A percentile compares a stretch with the other conserved stretches of the same genome.
These are phyloP conservation scores for Cutaneotrichosporon cutaneum DNA, from an alignment of 1,284 basidiomycete species.

Conservation along the genomic window DNA sequence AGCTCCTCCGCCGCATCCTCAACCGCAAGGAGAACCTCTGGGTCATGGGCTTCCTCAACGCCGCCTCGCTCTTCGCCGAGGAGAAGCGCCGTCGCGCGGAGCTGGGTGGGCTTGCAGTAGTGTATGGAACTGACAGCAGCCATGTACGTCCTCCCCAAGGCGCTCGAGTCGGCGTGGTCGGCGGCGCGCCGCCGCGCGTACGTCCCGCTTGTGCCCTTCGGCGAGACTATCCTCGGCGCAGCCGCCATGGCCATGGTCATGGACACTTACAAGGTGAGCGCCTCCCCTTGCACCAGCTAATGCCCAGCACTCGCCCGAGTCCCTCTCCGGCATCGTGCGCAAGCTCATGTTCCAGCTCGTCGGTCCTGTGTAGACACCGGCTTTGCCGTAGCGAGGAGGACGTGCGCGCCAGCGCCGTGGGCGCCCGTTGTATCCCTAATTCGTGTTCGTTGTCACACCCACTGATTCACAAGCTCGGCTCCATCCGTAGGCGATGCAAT, in stretches of 20 bases:
- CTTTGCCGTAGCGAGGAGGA: not conserved
- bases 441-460: conserved; percentile 3
- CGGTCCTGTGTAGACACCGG: conserved; percentile 59
- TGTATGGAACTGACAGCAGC: conserved; percentile 52
- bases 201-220: conserved; percentile 67
- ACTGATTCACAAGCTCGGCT: not conserved
- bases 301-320: conserved; percentile 73
- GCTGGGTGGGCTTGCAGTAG: conserved; percentile 30
- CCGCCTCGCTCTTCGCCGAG: conserved; percentile 80
- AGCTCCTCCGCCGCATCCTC: conserved; percentile 59
- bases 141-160: conserved; percentile 94
- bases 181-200: conserved; percentile 71
- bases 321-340: conserved; percentile 81
- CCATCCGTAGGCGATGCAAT: not conserved
- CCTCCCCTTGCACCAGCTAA: not conserved
- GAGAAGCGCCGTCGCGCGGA: conserved; percentile 60
- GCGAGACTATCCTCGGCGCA: conserved; percentile 66
- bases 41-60: conserved; percentile 72
- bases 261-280: conserved; percentile 59
- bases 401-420: not conserved
- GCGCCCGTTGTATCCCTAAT: conserved; percentile 4
- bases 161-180: conserved; percentile 81
- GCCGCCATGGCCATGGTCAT: conserved; percentile 88
- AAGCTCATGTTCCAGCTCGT: conserved; percentile 88
- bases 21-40: conserved; percentile 71